Base-by-base conservation (phyloP, 306 rosid genomes). In the Citrullus colocynthis region DNA sequence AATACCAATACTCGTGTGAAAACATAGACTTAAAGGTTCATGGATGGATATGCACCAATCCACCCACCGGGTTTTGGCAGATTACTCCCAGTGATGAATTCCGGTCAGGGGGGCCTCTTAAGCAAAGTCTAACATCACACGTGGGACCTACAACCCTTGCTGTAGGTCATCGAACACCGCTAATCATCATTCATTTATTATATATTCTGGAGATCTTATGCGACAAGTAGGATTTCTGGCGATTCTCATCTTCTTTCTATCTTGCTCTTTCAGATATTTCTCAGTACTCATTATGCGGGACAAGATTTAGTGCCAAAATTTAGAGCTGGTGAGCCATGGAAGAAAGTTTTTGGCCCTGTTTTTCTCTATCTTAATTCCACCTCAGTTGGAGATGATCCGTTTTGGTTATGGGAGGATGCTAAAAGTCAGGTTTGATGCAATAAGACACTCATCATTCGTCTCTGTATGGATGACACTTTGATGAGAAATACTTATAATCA, bases 121-220 rank as follows among this genome's bases (percentile, higher is more conserved):
- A 95, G 84, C 99, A 95, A 85, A 90, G 81, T 84, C 81, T 95
- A 74, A 92, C 97, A 18, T 95, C 99, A n/a, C 99, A 95, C 24
- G 99, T 90, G 0, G 97, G 97, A n/a, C 99, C 99, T 7, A 90
- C 97, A 70, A 86, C 96, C 1, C 97, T 95, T 56, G 91, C 97
- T 5, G 99, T 95, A 84, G 79, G 97, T 81, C 77, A 45, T 57
- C 76, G 44, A 44, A 42, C 52, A 51, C 61, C 30, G 7, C 52
- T 65, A 9, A 61, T 60, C 49, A 12, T 48, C 75, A 44, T 67
- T n/a, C 54, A 11, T 12, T 28, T 67, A 10, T 20, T 49, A 67
- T n/a, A 41, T 17, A 67, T 18, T 67, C 15, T 6, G 75, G 75
- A 11, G 55, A 70, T 21, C 6, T 41, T 21, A n/a, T 70, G 39